phyloP scores from a whole-genome alignment of 345 rosid genomes.

The Noccaea bulbosa region DNA sequence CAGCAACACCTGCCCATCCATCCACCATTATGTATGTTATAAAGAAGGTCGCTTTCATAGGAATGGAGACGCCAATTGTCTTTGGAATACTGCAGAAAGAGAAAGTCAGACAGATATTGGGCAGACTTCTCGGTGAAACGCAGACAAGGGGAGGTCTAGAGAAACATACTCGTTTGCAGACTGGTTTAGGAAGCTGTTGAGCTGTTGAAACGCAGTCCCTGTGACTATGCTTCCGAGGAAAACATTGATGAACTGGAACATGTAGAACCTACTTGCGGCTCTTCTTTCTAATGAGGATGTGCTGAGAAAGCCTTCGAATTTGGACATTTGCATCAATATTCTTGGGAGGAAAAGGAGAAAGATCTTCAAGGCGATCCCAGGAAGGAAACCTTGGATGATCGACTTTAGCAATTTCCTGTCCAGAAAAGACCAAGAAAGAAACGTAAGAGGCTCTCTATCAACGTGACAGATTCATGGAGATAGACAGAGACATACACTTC shows the following conservation, averaged over 20 bases:
- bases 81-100: slow-evolving; percentile 66
- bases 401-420: slow-evolving; percentile 76
- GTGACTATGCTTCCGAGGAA: slow-evolving; percentile 95
- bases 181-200: slow-evolving; percentile 75
- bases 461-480: slow-evolving; percentile 13
- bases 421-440: neutral
- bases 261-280: slow-evolving; percentile 76
- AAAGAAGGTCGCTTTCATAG: slow-evolving; percentile 98
- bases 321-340: slow-evolving; percentile 92
- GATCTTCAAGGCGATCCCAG: slow-evolving; percentile 91
- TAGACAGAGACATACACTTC: slow-evolving; percentile 57
- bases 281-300: slow-evolving; percentile 79
- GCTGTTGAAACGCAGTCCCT: slow-evolving; percentile 96
- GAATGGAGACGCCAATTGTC: slow-evolving; percentile 86
- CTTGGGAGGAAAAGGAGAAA: slow-evolving; percentile 87
- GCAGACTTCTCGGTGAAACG: neutral
- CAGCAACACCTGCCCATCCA: slow-evolving; percentile 99
- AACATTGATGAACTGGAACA: slow-evolving; percentile 88
- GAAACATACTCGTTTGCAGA: slow-evolving; percentile 81
- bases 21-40: no score
- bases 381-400: slow-evolving; percentile 93
- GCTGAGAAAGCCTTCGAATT: slow-evolving; percentile 89
- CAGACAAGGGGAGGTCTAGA: neutral
- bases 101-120: slow-evolving; percentile 2
- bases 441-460: slow-evolving; percentile 10